Evolutionary conservation across 139 green algal species (phyloP).

Genomic region (Desmodesmus armatus): DNA sequence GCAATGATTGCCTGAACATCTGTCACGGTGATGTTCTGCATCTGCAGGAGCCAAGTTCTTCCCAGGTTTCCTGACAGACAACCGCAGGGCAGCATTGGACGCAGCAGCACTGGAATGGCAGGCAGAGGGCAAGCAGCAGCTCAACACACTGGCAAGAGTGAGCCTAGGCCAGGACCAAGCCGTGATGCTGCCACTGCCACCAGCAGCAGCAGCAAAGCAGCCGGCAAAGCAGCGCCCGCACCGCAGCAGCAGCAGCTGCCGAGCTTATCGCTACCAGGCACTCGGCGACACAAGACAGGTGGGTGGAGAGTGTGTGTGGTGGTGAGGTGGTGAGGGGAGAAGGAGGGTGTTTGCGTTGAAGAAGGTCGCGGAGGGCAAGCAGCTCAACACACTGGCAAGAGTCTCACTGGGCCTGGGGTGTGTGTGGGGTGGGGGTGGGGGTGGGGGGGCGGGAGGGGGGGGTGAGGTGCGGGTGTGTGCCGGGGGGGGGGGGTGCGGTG

Average conservation of each 20-base stretch:
- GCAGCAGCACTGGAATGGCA: constrained; percentile 68
- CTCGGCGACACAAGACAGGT: background rate
- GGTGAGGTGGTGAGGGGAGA: background rate
- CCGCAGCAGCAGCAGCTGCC: background rate
- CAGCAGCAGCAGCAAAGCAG: background rate
- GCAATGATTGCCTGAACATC: background rate
- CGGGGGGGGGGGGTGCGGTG: background rate
- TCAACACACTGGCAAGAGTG: constrained; percentile 51
- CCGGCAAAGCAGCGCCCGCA: background rate
- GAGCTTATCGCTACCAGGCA: background rate
- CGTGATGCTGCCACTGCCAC: background rate
- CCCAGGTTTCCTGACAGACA: constrained; percentile 63
- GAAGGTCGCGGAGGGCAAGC: background rate
- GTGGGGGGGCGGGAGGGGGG: background rate
- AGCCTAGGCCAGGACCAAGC: constrained; percentile 46
- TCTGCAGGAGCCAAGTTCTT: constrained; percentile 77
- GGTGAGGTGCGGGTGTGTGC: background rate
- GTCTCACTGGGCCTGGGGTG: too few relatives aligned
- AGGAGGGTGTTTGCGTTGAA: background rate
- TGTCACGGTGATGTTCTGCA: background rate
- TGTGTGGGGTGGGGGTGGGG: background rate
- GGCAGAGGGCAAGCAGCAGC: constrained; percentile 50
- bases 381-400: background rate
- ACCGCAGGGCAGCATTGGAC: constrained; percentile 64
- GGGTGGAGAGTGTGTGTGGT: background rate